phyloP scores from a whole-genome alignment of 2,329 filamentous ascomycete species.

The Pyricularia grisea region DNA sequence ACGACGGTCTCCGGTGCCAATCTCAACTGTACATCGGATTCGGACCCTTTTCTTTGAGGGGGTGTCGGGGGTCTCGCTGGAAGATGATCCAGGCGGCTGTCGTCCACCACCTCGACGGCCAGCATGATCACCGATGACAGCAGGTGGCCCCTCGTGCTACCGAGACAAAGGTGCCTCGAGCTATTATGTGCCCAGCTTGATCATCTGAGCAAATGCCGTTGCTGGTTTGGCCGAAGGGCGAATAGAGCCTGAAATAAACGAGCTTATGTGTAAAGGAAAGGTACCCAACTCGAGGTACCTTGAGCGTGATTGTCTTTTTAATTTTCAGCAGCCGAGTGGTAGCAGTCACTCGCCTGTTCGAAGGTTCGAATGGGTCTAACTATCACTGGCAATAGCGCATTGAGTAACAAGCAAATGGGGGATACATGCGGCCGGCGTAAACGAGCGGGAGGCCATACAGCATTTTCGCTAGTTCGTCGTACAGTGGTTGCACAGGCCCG shows the following conservation, averaged over 20 bases:
- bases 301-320: too few relatives aligned
- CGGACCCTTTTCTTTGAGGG: constrained; percentile 43
- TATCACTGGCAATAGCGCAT: background rate
- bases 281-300: too few relatives aligned
- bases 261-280: background rate
- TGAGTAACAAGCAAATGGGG: background rate
- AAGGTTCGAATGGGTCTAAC: background rate
- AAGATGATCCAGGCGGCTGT: constrained; percentile 18
- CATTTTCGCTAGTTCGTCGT: background rate
- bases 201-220: background rate
- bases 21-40: constrained; percentile 26
- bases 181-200: background rate
- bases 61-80: constrained; percentile 57
- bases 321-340: background rate
- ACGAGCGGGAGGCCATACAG: background rate
- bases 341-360: background rate
- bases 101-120: background rate
- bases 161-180: constrained; percentile 6
- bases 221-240: background rate
- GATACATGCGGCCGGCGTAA: background rate
- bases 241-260: background rate
- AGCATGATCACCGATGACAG: background rate
- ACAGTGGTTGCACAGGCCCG: background rate
- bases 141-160: constrained; percentile 3
- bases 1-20: constrained; percentile 28